These are phyloP conservation scores for Cryptosporidium viatorum DNA, from an alignment of 169 alveolate species.

Conservation along the genomic window DNA sequence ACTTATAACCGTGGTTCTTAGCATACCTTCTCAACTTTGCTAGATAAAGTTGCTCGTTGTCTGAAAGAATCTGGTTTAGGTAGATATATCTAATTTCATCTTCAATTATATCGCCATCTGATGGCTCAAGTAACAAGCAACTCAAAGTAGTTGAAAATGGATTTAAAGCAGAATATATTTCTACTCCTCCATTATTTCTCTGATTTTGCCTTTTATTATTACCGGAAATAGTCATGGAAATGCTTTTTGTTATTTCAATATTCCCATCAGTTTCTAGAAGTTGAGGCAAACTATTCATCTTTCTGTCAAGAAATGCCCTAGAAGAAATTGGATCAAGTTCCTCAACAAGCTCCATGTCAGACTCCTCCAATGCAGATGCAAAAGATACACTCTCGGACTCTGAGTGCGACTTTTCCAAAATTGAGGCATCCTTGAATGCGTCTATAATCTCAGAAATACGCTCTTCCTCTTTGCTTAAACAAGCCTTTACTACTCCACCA, in stretches of 20 bases:
- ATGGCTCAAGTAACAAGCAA: constrained; percentile 53
- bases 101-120: constrained; percentile 38
- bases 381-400: constrained; percentile 70
- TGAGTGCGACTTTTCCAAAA: constrained; percentile 51
- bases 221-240: neutral
- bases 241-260: constrained; percentile 1
- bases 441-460: constrained; percentile 59
- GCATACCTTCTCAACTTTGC: constrained; percentile 52
- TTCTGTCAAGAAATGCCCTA: neutral
- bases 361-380: constrained; percentile 66
- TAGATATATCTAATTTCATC: constrained; percentile 66
- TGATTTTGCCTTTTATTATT: neutral
- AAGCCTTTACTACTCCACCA: neutral
- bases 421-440: constrained; percentile 47
- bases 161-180: constrained; percentile 30
- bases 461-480: constrained; percentile 36
- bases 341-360: constrained; percentile 61
- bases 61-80: constrained; percentile 46
- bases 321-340: constrained; percentile 24
- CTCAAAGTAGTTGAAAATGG: constrained; percentile 52
- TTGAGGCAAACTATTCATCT: constrained; percentile 36
- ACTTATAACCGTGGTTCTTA: constrained; percentile 31
- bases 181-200: constrained; percentile 30
- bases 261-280: neutral
- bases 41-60: constrained; percentile 54